These are phyloP conservation scores for Beauveria sp. DNA, from an alignment of 2,329 filamentous ascomycete genomes.

Conservation along the genomic window DNA sequence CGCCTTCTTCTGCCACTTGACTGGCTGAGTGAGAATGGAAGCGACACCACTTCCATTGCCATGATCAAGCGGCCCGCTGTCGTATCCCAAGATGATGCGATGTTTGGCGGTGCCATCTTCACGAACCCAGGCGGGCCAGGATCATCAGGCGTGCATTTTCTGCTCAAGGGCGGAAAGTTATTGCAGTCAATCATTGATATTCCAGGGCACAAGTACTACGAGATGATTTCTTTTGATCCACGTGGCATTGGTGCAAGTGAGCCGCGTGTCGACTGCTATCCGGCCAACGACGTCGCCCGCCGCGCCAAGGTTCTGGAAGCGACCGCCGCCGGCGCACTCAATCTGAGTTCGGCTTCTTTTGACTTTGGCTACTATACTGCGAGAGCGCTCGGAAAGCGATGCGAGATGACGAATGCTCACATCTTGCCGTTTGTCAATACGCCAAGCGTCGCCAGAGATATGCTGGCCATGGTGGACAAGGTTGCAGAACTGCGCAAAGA, in stretches of 20 bases:
- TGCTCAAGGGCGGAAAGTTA: conserved; percentile 18
- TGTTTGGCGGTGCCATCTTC: conserved; percentile 35
- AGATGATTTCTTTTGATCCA: conserved; percentile 37
- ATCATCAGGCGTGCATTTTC: conserved; percentile 27
- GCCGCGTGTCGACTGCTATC: conserved; percentile 32
- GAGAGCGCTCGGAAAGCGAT: conserved; percentile 23
- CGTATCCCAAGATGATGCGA: conserved; percentile 28
- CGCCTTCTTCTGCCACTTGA: conserved; percentile 35
- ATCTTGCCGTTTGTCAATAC: conserved; percentile 29
- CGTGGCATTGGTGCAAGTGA: conserved; percentile 31
- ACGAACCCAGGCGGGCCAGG: conserved; percentile 39
- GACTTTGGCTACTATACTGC: conserved; percentile 19
- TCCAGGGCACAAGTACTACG: conserved; percentile 27
- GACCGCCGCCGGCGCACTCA: conserved; percentile 22
- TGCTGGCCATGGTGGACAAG: conserved; percentile 36
- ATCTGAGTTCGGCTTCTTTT: conserved; percentile 15
- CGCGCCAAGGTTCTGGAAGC: conserved; percentile 21
- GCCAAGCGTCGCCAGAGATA: conserved; percentile 32
- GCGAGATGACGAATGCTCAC: conserved; percentile 19
- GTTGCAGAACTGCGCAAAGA: conserved; percentile 24
- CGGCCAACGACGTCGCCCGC: conserved; percentile 21
- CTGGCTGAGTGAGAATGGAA: conserved; percentile 26
- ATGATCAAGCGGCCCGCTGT: conserved; percentile 33
- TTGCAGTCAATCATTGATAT: conserved; percentile 22
- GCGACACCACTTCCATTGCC: conserved; percentile 29